These are phyloP conservation scores for Candida montana DNA, from an alignment of 805 yeast genomes.

Conservation along the genomic window DNA sequence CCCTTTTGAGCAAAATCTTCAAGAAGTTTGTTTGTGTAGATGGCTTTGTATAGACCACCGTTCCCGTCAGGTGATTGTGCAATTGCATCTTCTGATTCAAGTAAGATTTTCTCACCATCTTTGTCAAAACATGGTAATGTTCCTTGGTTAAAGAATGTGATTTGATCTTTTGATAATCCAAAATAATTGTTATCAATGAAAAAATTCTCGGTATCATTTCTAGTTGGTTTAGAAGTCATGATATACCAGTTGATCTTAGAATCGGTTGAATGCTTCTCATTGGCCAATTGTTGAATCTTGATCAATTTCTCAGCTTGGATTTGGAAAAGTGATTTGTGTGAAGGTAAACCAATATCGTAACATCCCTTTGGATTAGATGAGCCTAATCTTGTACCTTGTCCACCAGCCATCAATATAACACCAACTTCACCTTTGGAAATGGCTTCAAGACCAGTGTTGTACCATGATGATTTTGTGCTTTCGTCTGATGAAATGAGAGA, in stretches of 20 bases:
- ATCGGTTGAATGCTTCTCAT: constrained; percentile 23
- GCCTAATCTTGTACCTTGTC: constrained; percentile 95
- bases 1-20: constrained; percentile 64
- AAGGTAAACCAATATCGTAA: constrained; percentile 80
- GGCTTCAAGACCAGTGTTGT: constrained; percentile 55
- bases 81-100: constrained; percentile 48
- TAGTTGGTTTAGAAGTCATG: constrained; percentile 92
- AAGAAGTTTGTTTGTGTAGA: constrained; percentile 56
- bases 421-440: constrained; percentile 74
- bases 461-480: constrained; percentile 20
- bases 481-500: constrained; percentile 34
- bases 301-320: constrained; percentile 84
- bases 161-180: constrained; percentile 57
- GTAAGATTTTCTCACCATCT: constrained; percentile 64
- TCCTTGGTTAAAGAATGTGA: constrained; percentile 89
- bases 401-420: constrained; percentile 93
- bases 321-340: constrained; percentile 79
- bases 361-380: constrained; percentile 92
- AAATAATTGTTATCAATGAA: constrained; percentile 61
- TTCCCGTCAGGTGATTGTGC: constrained; percentile 96
- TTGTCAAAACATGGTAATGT: constrained; percentile 81
- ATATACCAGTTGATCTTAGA: constrained; percentile 72
- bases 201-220: constrained; percentile 64
- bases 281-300: constrained; percentile 55
- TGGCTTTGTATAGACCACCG: constrained; percentile 91